These are phyloP conservation scores for Coriolopsis trogii DNA, from an alignment of 1,284 basidiomycete genomes.

Conservation along the genomic window DNA sequence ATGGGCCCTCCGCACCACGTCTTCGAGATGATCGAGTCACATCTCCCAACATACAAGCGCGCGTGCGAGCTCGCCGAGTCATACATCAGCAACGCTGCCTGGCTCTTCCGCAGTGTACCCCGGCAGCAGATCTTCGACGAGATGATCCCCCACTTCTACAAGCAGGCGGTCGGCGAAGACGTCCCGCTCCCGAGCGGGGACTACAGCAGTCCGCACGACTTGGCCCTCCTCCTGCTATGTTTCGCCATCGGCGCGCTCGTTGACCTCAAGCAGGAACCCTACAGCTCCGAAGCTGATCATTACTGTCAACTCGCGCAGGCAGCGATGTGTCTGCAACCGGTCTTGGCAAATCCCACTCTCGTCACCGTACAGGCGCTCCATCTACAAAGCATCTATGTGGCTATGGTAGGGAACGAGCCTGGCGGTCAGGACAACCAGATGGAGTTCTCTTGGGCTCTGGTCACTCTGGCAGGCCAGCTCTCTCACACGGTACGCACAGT, in stretches of 20 bases:
- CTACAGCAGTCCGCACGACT: conserved; percentile 48
- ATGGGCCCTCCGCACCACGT: conserved; percentile 50
- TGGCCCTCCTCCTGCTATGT: conserved; percentile 59
- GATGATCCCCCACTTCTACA: conserved; percentile 60
- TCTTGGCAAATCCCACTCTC: conserved; percentile 39
- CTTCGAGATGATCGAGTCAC: conserved; percentile 48
- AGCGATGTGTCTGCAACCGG: conserved; percentile 39
- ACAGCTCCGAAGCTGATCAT: conserved; percentile 58
- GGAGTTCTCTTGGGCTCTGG: conserved; percentile 39
- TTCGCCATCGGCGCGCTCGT: conserved; percentile 65
- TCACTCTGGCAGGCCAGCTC: conserved; percentile 36
- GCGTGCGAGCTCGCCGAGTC: conserved; percentile 64
- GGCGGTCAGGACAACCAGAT: conserved; percentile 47
- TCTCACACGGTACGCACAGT: conserved; percentile 41
- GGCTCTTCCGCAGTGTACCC: conserved; percentile 59
- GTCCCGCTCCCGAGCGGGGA: conserved; percentile 30
- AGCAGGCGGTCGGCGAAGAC: conserved; percentile 31
- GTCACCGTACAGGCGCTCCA: conserved; percentile 54
- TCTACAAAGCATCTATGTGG: conserved; percentile 56
- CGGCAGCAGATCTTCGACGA: conserved; percentile 68
- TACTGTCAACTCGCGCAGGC: conserved; percentile 56
- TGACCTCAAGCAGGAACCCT: conserved; percentile 62
- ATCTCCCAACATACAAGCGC: conserved; percentile 35
- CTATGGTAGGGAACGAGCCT: conserved; percentile 55
- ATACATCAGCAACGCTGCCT: conserved; percentile 56